Percentiles rank a stretch among this genome's conserved stretches.
Conservation (phyloP, 106 monocot genomes). For the Vanilla planifolia region DNA sequence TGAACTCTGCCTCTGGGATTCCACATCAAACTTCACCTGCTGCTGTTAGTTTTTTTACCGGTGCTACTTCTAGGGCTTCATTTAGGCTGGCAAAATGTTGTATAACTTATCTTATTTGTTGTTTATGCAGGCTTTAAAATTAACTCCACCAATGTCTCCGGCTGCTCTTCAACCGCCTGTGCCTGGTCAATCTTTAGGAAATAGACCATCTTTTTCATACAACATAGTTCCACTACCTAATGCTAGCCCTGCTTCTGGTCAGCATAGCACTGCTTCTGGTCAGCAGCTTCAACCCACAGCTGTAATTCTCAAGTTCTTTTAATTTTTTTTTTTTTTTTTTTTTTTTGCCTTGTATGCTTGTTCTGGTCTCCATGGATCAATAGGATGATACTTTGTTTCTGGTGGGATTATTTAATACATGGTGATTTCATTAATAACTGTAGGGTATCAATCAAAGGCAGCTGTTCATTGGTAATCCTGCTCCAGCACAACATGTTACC, state of each 20-base stretch:
- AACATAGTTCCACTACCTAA: conserved; percentile 51
- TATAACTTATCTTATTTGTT: conserved; percentile 3
- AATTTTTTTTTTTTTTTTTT: not conserved
- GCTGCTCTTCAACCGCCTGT: conserved; percentile 88
- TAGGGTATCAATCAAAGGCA: conserved; percentile 38
- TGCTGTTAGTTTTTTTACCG: conserved; percentile 31
- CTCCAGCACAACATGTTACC: conserved; percentile 20
- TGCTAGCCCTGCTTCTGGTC: conserved; percentile 52
- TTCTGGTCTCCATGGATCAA: not conserved
- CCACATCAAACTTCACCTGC: conserved; percentile 33
- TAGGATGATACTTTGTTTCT: not conserved
- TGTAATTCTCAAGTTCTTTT: conserved; percentile 62
- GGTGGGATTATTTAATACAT: not conserved
- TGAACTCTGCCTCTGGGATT: conserved; percentile 30
- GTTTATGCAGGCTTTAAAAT: conserved; percentile 38
- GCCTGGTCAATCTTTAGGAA: conserved; percentile 58
- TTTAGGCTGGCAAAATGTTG: not conserved
- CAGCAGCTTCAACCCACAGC: conserved; percentile 84
- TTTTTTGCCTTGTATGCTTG: not conserved
- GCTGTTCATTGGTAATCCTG: conserved; percentile 23
- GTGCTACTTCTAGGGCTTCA: not conserved
- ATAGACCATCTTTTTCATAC: conserved; percentile 83
- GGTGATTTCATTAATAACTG: conserved; percentile 3
- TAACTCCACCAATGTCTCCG: conserved; percentile 45
- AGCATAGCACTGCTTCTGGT: conserved; percentile 57